Conservation (phyloP, 768 basidiomycete species). For the Lentinus tigrinus region DNA sequence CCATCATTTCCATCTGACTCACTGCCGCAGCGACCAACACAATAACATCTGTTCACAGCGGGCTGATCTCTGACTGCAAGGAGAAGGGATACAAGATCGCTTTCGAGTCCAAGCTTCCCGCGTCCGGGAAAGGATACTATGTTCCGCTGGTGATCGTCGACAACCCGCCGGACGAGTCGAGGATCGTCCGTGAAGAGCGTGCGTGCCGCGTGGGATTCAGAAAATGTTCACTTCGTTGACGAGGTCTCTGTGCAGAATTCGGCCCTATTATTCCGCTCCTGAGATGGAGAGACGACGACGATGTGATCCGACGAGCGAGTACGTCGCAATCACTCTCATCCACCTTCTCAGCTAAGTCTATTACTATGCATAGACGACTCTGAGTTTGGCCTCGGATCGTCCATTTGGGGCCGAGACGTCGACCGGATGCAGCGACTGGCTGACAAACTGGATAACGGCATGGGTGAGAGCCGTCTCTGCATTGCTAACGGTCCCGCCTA, state of each 20-base stretch:
- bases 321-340: background rate
- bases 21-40: background rate
- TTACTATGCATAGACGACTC: slow-evolving; percentile 7
- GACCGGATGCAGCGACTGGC: background rate
- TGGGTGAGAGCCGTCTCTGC: too few relatives aligned
- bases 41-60: background rate
- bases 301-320: slow-evolving; percentile 9
- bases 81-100: slow-evolving; percentile 8
- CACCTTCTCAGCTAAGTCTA: too few relatives aligned
- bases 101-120: background rate
- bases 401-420: slow-evolving; percentile 3
- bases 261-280: slow-evolving; percentile 9
- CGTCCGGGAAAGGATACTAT: background rate
- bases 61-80: slow-evolving; percentile 6
- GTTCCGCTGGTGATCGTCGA: slow-evolving; percentile 9
- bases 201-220: background rate
- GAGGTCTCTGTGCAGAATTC: background rate
- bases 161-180: slow-evolving; percentile 10
- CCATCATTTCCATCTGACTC: background rate
- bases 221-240: background rate
- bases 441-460: background rate
- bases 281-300: slow-evolving; percentile 11
- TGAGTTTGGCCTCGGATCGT: slow-evolving; percentile 5
- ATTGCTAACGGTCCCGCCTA: too few relatives aligned
- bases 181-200: slow-evolving; percentile 14